Conservation (phyloP, 257 asterid genomes). For the Lycium barbarum region DNA sequence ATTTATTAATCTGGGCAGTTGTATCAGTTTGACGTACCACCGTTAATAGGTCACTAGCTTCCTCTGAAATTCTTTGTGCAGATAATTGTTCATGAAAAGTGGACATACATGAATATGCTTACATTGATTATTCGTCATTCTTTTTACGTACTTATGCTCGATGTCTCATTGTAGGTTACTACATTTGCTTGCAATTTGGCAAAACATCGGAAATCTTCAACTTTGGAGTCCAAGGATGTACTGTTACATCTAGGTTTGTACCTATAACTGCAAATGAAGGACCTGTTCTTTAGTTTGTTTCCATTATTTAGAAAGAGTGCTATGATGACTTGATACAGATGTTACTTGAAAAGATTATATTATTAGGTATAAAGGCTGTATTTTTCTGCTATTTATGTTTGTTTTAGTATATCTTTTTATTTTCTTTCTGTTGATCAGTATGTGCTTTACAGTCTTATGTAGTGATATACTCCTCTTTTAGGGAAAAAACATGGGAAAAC, state of each 20-base stretch:
- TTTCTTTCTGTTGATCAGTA: slow-evolving; percentile 14
- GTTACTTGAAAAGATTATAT: neutral
- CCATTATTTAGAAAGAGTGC: neutral
- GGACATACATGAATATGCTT: neutral
- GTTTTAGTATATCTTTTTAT: neutral
- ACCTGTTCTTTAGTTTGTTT: neutral
- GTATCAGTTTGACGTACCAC: neutral
- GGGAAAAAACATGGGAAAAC: too few relatives aligned
- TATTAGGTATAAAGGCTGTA: slow-evolving; percentile 6
- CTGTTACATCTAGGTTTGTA: slow-evolving; percentile 91
- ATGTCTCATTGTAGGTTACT: slow-evolving; percentile 60
- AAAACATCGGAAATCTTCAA: slow-evolving; percentile 94
- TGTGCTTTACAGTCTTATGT: neutral
- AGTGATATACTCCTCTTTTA: neutral
- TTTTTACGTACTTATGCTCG: neutral
- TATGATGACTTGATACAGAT: neutral
- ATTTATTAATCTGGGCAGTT: neutral
- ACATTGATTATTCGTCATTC: slow-evolving; percentile 11
- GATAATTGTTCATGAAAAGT: slow-evolving; percentile 13
- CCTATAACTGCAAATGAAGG: slow-evolving; percentile 30
- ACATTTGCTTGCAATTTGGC: slow-evolving; percentile 87
- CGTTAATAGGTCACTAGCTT: neutral
- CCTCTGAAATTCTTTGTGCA: neutral
- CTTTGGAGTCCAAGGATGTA: slow-evolving; percentile 89
- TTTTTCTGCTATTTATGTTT: neutral